phyloP scores from a whole-genome alignment of 176 grass and related monocot species.

The Carex kokanica region DNA sequence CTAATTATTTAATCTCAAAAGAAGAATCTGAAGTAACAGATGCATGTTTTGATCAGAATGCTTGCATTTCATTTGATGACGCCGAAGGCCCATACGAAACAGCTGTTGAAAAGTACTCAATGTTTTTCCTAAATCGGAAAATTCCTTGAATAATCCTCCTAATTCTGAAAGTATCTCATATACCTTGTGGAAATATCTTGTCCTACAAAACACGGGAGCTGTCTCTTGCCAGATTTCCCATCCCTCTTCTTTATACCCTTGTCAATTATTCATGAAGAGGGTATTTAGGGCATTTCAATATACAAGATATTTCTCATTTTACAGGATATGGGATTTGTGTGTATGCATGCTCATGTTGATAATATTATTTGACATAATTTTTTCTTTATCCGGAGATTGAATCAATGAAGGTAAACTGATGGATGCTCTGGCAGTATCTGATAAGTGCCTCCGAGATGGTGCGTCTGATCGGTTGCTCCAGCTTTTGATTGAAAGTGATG shows the following conservation, averaged over 20 bases:
- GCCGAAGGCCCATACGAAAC: conserved; percentile 91
- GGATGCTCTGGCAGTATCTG: conserved; percentile 93
- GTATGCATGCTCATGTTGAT: background rate
- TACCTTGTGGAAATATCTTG: background rate
- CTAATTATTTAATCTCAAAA: conserved; percentile 38
- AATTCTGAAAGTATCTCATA: conserved; percentile 6
- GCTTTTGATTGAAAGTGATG: conserved; percentile 60
- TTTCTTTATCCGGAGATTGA: conserved; percentile 60
- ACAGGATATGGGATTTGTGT: background rate
- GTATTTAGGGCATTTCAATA: background rate
- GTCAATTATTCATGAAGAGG: background rate
- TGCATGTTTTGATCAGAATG: conserved; percentile 44
- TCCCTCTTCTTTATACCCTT: background rate
- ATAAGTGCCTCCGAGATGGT: conserved; percentile 84
- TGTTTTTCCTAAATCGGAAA: background rate
- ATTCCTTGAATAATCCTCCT: background rate
- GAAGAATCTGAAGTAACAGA: conserved; percentile 52
- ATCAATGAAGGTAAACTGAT: conserved; percentile 92
- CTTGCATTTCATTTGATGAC: conserved; percentile 88
- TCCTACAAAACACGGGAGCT: background rate
- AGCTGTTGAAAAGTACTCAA: conserved; percentile 72
- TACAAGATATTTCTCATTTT: conserved; percentile 10
- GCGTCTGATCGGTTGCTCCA: conserved; percentile 89
- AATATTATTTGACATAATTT: conserved; percentile 26
- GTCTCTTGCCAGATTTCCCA: background rate